Evolutionary conservation across 257 asterid genomes (phyloP), one percentile per base, ranked within the genome.

Genomic region (Solanum paucissectum): DNA sequence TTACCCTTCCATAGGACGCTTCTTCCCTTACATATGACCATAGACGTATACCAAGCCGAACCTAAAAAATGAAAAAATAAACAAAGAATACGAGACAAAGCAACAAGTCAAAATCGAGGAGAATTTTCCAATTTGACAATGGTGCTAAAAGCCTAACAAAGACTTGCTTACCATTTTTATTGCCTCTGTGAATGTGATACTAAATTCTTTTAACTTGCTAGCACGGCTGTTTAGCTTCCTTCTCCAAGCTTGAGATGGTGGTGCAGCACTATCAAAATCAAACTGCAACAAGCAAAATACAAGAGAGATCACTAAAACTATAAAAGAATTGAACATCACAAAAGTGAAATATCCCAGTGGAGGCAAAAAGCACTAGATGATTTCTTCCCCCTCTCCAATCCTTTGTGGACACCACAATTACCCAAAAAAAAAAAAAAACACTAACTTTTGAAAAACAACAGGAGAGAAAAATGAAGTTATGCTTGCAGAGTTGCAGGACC

Each of bases 1-100:
- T 89, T 94, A 97, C 99, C 92, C 99, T 94, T 93, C 99, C 99
- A 83, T 96, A 94, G 64, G 99, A 95, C 83, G 99, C 99, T 91
- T 97, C 99, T 91, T 97, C 98, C 88, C 98, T 93, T 86, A 97
- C 94, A 44, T 97, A 97, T 87, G 94, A 91, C 98, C 98, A 97
- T 60, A 97, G 92, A 27, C 99, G 98, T 89, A 97, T 87, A 69
- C 99, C 99, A 87, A 97, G 99, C 69, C 98, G 93, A 90, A 96
- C 87, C 99, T 97, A 89, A 20, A 89, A 88, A 83, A 40, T 20
- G 84, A 86, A 83, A 49, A 72, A 81, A 46, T 52, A 29, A 81
- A 49, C 18, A 29, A 81, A 81, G 44, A 29, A 46, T 49, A 46
- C 29, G 46, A 64, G 88, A 87, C 87, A 87, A 77, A 84, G 77